Base-by-base conservation (phyloP, 2,329 filamentous ascomycete genomes). In the Arthrobotrys musiformis region DNA sequence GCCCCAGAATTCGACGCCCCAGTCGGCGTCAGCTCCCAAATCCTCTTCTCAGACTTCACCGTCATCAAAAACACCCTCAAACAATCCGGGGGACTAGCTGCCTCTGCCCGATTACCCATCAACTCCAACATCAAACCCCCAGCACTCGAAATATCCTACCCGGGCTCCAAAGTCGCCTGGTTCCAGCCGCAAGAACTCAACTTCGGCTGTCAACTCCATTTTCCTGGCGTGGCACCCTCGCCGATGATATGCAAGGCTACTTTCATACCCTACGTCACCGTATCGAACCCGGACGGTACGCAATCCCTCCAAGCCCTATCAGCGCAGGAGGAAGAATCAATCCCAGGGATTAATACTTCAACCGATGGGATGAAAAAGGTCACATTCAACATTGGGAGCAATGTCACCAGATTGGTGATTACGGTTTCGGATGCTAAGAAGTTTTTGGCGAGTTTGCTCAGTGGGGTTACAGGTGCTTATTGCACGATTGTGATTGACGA, bases 401-500 rank as follows among this genome's bases (percentile, higher is more conserved):
- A 8, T 8, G 26, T 70, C 15, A 33, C 46, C 1, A 54, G 17
- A 26, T 11, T 70, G 9, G 24, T 54, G 2, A 37, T 70, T 30
- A 56, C 24, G 3, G 13, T 63, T 35, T 19, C 37, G 11, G 67
- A 63, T 7, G 8, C n/a, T 9, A 17, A 30, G 2, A 13, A 11
- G 30, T 48, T 46, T n/a, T 19, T 70, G 19, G 40, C 56, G 8
- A 24, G 15, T 19, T 26, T 62, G 19, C 30, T 70, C 11, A n/a
- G 9, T 24, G 28, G 24, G 24, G 15, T 63, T 6, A 1, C 13
- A 2, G 58, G 58, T 0, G 11, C 67, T 22, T 35, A 26, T 46
- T 19, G 42, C 37, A 22, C 56, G 9, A 19, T 70, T 42, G 7
- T 63, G 11, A 63, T 70, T 26, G 58, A 70, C n/a, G 67, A 70